A percentile compares a stretch with the other conserved stretches of the same genome.
Conservation (phyloP, 2,329 filamentous ascomycete genomes). For the Colletotrichum falcatum region DNA sequence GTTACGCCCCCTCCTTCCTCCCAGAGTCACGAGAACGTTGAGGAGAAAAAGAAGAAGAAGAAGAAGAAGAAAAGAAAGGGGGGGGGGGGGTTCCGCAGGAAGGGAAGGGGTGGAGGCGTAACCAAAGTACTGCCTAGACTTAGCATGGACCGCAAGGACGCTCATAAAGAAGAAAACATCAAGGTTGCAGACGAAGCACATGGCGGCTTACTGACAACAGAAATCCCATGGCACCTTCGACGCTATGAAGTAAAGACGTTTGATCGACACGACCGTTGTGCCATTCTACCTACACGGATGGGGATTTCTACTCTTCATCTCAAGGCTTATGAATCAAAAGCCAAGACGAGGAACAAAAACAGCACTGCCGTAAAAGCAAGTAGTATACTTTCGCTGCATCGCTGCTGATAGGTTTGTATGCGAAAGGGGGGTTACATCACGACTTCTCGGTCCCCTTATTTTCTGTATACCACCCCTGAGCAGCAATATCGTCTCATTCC, state of each 20-base stretch:
- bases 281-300: conserved; percentile 2
- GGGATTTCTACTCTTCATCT: conserved; percentile 4
- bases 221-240: neutral
- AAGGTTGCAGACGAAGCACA: conserved; percentile 3
- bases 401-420: neutral
- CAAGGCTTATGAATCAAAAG: conserved; percentile 4
- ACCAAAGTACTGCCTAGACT: neutral
- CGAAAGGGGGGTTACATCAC: neutral
- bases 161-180: neutral
- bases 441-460: neutral
- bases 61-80: neutral
- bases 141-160: conserved; percentile 22
- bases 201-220: conserved; percentile 9
- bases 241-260: conserved; percentile 11
- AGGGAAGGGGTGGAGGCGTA: neutral
- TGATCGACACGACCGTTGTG: conserved; percentile 11
- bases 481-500: conserved; percentile 10
- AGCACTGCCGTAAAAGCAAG: neutral
- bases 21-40: neutral
- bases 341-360: neutral
- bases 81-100: neutral
- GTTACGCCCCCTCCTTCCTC: neutral
- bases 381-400: neutral
- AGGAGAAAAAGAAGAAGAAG: neutral
- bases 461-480: neutral